phyloP scores from a whole-genome alignment of 306 rosid species.

The Quercus suber region DNA sequence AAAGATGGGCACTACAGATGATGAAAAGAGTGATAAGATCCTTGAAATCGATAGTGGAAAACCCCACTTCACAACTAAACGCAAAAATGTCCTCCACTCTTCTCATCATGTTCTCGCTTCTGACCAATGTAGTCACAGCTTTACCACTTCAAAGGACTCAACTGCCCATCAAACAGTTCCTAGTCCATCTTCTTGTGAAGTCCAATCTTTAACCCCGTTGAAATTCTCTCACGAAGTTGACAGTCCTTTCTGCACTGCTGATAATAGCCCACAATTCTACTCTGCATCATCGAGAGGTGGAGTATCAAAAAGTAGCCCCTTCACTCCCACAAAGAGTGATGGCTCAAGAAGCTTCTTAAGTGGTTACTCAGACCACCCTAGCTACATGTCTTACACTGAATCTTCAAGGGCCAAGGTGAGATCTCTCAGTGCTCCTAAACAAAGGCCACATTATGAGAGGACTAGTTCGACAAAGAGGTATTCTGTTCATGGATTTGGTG shows the following conservation, averaged over 20 bases:
- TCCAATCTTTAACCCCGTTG: slow-evolving; percentile 43
- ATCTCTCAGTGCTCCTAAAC: slow-evolving; percentile 78
- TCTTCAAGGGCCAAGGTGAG: slow-evolving; percentile 76
- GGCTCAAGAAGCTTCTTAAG: slow-evolving; percentile 55
- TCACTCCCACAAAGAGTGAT: slow-evolving; percentile 66
- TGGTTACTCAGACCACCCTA: slow-evolving; percentile 58
- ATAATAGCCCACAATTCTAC: slow-evolving; percentile 50
- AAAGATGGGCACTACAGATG: slow-evolving; percentile 29
- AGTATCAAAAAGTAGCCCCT: slow-evolving; percentile 57
- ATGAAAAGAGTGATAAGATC: slow-evolving; percentile 42
- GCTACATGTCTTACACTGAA: slow-evolving; percentile 79
- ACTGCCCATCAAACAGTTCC: slow-evolving; percentile 48
- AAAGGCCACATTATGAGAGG: slow-evolving; percentile 61
- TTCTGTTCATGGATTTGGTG: slow-evolving; percentile 40
- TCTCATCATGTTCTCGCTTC: slow-evolving; percentile 24
- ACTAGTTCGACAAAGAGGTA: slow-evolving; percentile 53
- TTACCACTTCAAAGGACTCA: slow-evolving; percentile 53
- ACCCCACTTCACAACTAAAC: slow-evolving; percentile 30
- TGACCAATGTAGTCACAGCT: slow-evolving; percentile 48
- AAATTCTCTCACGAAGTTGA: slow-evolving; percentile 42
- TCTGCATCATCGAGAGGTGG: slow-evolving; percentile 56
- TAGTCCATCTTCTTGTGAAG: slow-evolving; percentile 43
- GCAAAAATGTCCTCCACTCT: slow-evolving; percentile 48
- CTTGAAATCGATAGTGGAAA: slow-evolving; percentile 56
- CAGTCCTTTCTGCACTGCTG: slow-evolving; percentile 59